phyloP scores from a whole-genome alignment of 176 grass and related monocot genomes.

The Cenchrus purpureus region DNA sequence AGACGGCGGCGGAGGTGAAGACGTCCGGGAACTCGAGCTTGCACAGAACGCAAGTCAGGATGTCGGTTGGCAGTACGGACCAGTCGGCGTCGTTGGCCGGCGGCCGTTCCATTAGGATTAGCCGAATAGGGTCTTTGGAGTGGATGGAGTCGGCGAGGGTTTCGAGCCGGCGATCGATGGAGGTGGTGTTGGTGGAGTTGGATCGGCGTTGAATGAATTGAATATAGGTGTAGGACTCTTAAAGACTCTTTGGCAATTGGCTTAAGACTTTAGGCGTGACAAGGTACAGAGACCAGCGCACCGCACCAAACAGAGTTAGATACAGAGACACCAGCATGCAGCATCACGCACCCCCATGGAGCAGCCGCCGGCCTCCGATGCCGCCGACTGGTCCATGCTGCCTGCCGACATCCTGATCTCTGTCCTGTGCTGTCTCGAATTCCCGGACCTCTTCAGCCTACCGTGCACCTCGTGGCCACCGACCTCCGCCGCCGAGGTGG shows the following conservation, averaged over 20 bases:
- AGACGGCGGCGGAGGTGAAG: conserved; percentile 3
- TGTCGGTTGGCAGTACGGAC: background rate
- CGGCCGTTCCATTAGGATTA: background rate
- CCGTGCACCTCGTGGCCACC: background rate
- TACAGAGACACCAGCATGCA: no score
- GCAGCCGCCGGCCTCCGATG: background rate
- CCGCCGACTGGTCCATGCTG: conserved; percentile 15
- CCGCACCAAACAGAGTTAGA: no score
- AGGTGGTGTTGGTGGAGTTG: no score
- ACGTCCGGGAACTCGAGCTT: background rate
- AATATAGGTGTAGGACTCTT: no score
- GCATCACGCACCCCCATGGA: no score
- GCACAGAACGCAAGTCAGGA: background rate
- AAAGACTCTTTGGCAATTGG: no score
- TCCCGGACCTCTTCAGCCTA: conserved; percentile 1
- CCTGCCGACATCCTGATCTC: background rate
- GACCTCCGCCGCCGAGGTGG: background rate
- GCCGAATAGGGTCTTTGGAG: no score
- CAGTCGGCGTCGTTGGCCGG: conserved; percentile 5
- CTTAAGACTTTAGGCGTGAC: no score
- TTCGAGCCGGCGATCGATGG: no score
- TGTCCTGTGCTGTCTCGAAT: background rate
- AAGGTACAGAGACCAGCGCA: no score
- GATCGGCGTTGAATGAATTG: no score
- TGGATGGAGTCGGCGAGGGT: no score